A percentile compares a stretch with the other conserved stretches of the same genome.
phyloP scores from a whole-genome alignment of 345 rosid genomes.

The Mercurialis annua region DNA sequence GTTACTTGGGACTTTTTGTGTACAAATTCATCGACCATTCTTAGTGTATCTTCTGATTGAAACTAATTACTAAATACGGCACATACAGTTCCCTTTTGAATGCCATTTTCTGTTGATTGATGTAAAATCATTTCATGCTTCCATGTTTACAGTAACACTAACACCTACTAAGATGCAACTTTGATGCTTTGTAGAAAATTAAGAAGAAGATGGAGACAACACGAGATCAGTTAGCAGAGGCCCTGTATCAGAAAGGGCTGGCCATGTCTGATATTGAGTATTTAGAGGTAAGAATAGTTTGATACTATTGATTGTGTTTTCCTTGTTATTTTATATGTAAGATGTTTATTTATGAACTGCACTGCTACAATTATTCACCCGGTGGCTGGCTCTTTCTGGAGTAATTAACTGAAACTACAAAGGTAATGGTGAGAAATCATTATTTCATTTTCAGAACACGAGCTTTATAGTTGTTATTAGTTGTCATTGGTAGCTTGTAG shows the following conservation, averaged over 20 bases:
- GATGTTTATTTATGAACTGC: background rate
- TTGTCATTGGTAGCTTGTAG: background rate
- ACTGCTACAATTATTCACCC: background rate
- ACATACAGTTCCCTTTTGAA: background rate
- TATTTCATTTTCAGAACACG: background rate
- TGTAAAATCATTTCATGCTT: background rate
- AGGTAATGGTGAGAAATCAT: background rate
- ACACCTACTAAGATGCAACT: background rate
- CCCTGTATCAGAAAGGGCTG: slow-evolving; percentile 84
- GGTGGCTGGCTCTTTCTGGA: slow-evolving; percentile 2
- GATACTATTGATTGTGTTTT: background rate
- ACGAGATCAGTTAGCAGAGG: slow-evolving; percentile 82
- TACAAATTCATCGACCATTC: background rate
- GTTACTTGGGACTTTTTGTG: background rate
- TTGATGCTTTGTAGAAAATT: slow-evolving; percentile 35
- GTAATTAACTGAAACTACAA: background rate
- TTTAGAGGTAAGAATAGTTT: slow-evolving; percentile 41
- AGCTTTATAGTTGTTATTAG: background rate
- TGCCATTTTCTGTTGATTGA: background rate
- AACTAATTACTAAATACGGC: too few relatives aligned
- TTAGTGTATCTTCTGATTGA: too few relatives aligned
- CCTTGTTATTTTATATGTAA: background rate
- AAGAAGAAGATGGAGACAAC: slow-evolving; percentile 82
- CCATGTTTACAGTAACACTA: background rate
- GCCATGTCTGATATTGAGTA: slow-evolving; percentile 64